Conservation (phyloP, 345 rosid species). For the Salix arbutifolia region DNA sequence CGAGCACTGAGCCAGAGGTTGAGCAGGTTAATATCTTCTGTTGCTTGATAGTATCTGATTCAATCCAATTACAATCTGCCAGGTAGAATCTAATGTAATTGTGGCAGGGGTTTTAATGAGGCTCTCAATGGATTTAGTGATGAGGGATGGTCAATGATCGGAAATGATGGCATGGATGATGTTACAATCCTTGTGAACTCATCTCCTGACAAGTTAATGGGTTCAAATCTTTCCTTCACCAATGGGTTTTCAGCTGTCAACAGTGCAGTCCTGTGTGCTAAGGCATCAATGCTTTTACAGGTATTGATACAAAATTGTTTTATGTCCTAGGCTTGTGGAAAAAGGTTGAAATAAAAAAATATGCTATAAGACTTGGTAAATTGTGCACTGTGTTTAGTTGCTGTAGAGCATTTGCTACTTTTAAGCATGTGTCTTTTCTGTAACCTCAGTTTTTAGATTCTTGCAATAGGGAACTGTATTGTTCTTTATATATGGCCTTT, state of each 20-base stretch:
- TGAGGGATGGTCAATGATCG: conserved; percentile 94
- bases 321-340: neutral
- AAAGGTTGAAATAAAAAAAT: neutral
- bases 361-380: neutral
- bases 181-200: conserved; percentile 89
- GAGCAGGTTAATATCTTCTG: conserved; percentile 61
- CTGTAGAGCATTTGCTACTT: neutral
- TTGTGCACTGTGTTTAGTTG: neutral
- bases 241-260: conserved; percentile 85
- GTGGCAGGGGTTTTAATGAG: conserved; percentile 88
- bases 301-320: conserved; percentile 30
- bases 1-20: conserved; percentile 91
- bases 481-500: neutral
- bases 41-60: conserved; percentile 2
- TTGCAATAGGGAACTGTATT: neutral
- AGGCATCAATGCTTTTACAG: conserved; percentile 99
- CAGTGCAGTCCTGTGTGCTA: conserved; percentile 82
- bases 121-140: conserved; percentile 92
- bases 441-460: neutral
- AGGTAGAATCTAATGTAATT: conserved; percentile 9
- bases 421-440: neutral
- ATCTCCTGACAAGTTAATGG: conserved; percentile 94
- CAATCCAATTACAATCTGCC: neutral
- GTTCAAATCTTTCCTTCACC: conserved; percentile 68
- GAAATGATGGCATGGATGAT: conserved; percentile 94